Conservation (phyloP, 139 green algal species). For the Chlamydomonas asymmetrica region DNA sequence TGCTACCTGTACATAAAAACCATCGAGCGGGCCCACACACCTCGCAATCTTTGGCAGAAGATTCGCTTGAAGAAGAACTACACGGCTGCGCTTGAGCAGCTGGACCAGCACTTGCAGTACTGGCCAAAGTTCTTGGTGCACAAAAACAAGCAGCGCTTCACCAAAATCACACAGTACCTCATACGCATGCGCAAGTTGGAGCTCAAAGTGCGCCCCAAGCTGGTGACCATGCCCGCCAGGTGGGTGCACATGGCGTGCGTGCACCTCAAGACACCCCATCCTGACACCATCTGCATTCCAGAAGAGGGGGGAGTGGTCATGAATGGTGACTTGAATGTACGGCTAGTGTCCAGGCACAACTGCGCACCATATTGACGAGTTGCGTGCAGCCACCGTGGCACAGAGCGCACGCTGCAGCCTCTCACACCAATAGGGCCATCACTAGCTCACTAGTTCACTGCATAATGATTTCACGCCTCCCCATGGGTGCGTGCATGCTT, state of each 20-base stretch:
- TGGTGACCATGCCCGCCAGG: conserved; percentile 85
- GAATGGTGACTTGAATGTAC: no score
- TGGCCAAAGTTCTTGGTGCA: conserved; percentile 99
- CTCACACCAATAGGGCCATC: background rate
- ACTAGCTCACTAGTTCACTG: no score
- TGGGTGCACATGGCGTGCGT: conserved; percentile 10
- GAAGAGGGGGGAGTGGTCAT: background rate
- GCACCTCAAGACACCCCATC: conserved; percentile 56
- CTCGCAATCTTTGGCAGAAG: conserved; percentile 94
- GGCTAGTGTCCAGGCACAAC: no score
- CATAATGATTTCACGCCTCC: conserved; percentile 8
- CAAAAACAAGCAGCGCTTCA: conserved; percentile 99
- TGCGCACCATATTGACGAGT: no score
- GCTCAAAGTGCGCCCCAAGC: conserved; percentile 76
- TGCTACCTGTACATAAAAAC: conserved; percentile 98
- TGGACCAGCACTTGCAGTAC: conserved; percentile 57
- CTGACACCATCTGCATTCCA: conserved; percentile 52
- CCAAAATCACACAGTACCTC: conserved; percentile 99
- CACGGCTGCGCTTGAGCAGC: conserved; percentile 43
- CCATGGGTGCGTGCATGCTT: no score
- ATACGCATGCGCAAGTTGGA: conserved; percentile 93
- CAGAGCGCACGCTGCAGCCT: background rate
- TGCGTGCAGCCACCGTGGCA: no score
- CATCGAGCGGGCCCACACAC: conserved; percentile 94
- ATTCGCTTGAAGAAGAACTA: conserved; percentile 91